phyloP scores from a whole-genome alignment of 108 stramenopile genomes.

The Nitzschia palea region DNA sequence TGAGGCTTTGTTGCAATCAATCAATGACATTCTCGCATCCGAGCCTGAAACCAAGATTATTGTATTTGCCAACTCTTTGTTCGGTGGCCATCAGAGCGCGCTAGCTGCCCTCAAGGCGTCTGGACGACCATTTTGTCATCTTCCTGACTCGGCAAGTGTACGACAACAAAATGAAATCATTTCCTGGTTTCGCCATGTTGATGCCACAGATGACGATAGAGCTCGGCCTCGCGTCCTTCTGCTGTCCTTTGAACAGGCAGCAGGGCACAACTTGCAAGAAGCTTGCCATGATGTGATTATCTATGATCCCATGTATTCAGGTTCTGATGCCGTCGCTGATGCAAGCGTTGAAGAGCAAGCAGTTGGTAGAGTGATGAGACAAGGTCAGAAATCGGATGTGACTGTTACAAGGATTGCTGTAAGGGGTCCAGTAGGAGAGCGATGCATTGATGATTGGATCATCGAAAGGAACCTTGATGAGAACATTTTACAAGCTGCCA shows the following conservation, averaged over 20 bases:
- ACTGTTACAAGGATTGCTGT: conserved; percentile 59
- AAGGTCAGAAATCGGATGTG: conserved; percentile 60
- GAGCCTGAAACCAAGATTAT: conserved; percentile 70
- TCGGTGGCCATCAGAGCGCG: conserved; percentile 50
- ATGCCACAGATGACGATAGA: conserved; percentile 69
- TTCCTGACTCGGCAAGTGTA: conserved; percentile 43
- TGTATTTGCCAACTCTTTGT: conserved; percentile 63
- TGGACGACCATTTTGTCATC: conserved; percentile 43
- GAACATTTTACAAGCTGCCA: conserved; percentile 50
- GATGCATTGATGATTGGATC: conserved; percentile 63
- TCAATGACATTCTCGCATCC: conserved; percentile 47
- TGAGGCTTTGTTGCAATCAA: conserved; percentile 35
- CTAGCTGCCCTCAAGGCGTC: conserved; percentile 31
- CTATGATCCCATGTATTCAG: conserved; percentile 64
- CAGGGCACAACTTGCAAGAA: conserved; percentile 75
- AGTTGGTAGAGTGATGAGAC: conserved; percentile 66
- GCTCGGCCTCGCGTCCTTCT: conserved; percentile 64
- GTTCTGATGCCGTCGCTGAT: conserved; percentile 61
- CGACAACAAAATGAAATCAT: conserved; percentile 64
- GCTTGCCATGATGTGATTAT: conserved; percentile 71
- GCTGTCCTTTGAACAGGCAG: conserved; percentile 67
- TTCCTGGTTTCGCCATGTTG: conserved; percentile 63
- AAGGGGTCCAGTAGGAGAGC: conserved; percentile 60
- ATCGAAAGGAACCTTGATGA: conserved; percentile 62
- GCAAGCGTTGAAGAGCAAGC: conserved; percentile 77